phyloP scores from a whole-genome alignment of 2,329 filamentous ascomycete species.

The Atkinsonella hypoxylon region DNA sequence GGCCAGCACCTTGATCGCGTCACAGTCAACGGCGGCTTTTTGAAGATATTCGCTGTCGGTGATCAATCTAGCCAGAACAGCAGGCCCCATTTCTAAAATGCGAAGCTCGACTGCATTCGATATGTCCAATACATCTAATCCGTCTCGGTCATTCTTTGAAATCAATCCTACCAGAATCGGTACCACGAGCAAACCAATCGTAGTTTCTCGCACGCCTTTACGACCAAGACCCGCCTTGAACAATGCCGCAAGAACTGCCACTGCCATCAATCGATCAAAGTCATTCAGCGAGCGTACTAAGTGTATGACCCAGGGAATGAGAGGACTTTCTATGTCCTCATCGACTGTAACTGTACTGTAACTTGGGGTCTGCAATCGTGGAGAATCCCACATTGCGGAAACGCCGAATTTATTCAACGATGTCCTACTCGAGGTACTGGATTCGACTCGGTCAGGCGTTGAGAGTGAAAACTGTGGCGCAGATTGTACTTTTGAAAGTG shows the following conservation, averaged over 20 bases:
- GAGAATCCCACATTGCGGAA: slow-evolving; percentile 20
- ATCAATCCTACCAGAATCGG: slow-evolving; percentile 59
- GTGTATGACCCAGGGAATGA: slow-evolving; percentile 63
- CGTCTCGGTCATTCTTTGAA: slow-evolving; percentile 31
- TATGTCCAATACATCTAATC: slow-evolving; percentile 23
- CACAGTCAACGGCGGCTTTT: slow-evolving; percentile 62
- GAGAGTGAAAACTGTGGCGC: slow-evolving; percentile 13
- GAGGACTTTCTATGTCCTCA: slow-evolving; percentile 55
- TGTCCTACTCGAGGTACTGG: slow-evolving; percentile 17
- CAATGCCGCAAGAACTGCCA: slow-evolving; percentile 55
- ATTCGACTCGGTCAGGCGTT: slow-evolving; percentile 15
- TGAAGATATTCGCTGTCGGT: slow-evolving; percentile 70
- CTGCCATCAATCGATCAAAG: slow-evolving; percentile 53
- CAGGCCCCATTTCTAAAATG: slow-evolving; percentile 59
- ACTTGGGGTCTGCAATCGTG: slow-evolving; percentile 16
- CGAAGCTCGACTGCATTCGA: slow-evolving; percentile 22
- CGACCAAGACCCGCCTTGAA: slow-evolving; percentile 56
- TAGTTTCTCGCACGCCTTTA: slow-evolving; percentile 46
- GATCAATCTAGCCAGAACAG: slow-evolving; percentile 66
- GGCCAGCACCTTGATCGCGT: slow-evolving; percentile 33
- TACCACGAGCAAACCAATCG: slow-evolving; percentile 54
- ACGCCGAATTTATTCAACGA: slow-evolving; percentile 18
- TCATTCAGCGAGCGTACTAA: slow-evolving; percentile 45
- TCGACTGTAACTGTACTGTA: slow-evolving; percentile 22
- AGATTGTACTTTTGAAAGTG: slow-evolving; percentile 21